A percentile compares a stretch with the other conserved stretches of the same genome.
These are phyloP conservation scores for Erodium texanum DNA, from an alignment of 441 rosid genomes.

Conservation along the genomic window DNA sequence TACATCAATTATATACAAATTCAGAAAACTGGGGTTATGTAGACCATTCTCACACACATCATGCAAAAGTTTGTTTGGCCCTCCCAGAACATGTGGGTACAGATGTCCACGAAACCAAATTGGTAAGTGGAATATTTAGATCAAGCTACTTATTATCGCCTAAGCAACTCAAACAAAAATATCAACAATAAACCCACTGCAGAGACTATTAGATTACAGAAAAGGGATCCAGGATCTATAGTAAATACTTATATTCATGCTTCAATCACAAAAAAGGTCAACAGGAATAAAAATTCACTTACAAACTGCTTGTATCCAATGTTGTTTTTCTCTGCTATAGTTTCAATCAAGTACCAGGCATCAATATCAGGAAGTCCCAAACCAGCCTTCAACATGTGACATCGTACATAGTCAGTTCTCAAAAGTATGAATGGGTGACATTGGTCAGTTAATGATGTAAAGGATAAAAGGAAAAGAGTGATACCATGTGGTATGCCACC, in stretches of 20 bases:
- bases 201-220: slow-evolving; percentile 4
- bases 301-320: slow-evolving; percentile 79
- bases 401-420: slow-evolving; percentile 17
- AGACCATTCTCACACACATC: neutral
- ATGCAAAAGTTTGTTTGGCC: no score
- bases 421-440: slow-evolving; percentile 12
- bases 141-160: neutral
- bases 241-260: neutral
- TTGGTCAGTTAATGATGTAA: neutral
- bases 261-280: slow-evolving; percentile 10
- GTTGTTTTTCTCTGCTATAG: slow-evolving; percentile 82
- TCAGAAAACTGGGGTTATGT: neutral
- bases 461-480: slow-evolving; percentile 14
- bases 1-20: neutral
- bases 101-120: no score
- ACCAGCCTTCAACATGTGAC: slow-evolving; percentile 58
- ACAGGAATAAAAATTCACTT: slow-evolving; percentile 25
- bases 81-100: no score
- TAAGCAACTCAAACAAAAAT: neutral
- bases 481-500: slow-evolving; percentile 92
- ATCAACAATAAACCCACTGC: neutral
- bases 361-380: slow-evolving; percentile 91
- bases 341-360: slow-evolving; percentile 92
- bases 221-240: neutral
- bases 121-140: neutral